Evolutionary conservation across 2,329 filamentous ascomycete genomes (phyloP).

Genomic region (Phyllosticta capitalensis): DNA sequence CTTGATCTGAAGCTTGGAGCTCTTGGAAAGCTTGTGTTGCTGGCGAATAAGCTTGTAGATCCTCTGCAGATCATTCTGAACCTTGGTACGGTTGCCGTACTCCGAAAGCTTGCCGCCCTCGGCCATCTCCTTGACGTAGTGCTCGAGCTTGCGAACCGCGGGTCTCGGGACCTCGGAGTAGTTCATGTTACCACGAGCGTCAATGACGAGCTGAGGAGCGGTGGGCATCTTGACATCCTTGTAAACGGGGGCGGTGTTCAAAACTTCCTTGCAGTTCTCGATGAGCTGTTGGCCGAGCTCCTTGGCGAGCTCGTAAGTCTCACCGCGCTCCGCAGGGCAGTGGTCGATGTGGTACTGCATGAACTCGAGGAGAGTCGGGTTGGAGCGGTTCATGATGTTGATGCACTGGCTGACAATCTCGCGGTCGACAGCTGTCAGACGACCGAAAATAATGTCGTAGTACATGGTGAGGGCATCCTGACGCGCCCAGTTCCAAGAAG

Average conservation of each 20-base stretch:
- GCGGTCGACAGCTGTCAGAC: slow-evolving; percentile 83
- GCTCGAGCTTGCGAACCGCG: slow-evolving; percentile 92
- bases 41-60: slow-evolving; percentile 99
- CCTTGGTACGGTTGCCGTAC: slow-evolving; percentile 96
- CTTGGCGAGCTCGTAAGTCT: slow-evolving; percentile 97
- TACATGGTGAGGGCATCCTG: slow-evolving; percentile 98
- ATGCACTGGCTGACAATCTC: slow-evolving; percentile 99
- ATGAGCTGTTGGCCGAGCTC: slow-evolving; percentile 87
- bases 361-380: slow-evolving; percentile 89
- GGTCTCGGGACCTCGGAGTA: slow-evolving; percentile 80
- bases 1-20: slow-evolving; percentile 94
- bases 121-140: slow-evolving; percentile 97
- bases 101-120: slow-evolving; percentile 97
- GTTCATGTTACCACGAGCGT: slow-evolving; percentile 82
- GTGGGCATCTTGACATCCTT: slow-evolving; percentile 94
- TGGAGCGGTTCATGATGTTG: slow-evolving; percentile 97
- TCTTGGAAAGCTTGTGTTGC: slow-evolving; percentile 95
- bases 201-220: slow-evolving; percentile 84
- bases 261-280: slow-evolving; percentile 91
- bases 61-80: slow-evolving; percentile 86
- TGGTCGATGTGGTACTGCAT: slow-evolving; percentile 99
- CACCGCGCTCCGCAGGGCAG: slow-evolving; percentile 89
- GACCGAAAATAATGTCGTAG: slow-evolving; percentile 96
- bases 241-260: slow-evolving; percentile 76
- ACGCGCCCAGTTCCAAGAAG: slow-evolving; percentile 98